phyloP scores from a whole-genome alignment of 2,329 filamentous ascomycete genomes.

The Microcyclosporella mali region DNA sequence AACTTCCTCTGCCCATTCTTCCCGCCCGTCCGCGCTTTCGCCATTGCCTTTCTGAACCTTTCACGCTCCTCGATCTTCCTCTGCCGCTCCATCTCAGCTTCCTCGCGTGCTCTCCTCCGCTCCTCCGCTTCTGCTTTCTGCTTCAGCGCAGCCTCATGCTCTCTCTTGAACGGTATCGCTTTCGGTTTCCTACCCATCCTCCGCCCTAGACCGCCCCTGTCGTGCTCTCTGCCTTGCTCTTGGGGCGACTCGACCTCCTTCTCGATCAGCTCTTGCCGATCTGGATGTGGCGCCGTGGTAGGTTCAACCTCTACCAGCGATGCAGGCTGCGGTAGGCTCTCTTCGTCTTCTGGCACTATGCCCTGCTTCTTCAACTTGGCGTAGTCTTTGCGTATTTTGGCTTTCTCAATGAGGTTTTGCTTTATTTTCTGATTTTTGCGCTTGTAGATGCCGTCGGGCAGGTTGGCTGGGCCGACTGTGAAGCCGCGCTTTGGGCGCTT shows the following conservation, averaged over 20 bases:
- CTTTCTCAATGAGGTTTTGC: constrained; percentile 78
- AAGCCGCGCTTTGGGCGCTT: constrained; percentile 65
- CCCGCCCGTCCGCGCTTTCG: constrained; percentile 55
- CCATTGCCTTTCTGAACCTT: constrained; percentile 62
- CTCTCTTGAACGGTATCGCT: constrained; percentile 38
- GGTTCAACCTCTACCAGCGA: constrained; percentile 29
- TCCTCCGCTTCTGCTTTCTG: constrained; percentile 59
- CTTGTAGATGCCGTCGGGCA: constrained; percentile 82
- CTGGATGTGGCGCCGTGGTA: constrained; percentile 43
- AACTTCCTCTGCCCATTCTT: constrained; percentile 69
- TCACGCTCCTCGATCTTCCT: constrained; percentile 56
- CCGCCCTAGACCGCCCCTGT: not conserved
- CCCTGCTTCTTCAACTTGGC: constrained; percentile 70
- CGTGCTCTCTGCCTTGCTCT: constrained; percentile 6
- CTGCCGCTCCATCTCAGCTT: constrained; percentile 55
- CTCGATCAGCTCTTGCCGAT: constrained; percentile 30
- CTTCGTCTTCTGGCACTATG: constrained; percentile 21
- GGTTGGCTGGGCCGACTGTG: constrained; percentile 77
- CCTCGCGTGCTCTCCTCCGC: constrained; percentile 53
- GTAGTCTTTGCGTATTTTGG: constrained; percentile 88
- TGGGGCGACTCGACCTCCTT: constrained; percentile 15
- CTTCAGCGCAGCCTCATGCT: constrained; percentile 43
- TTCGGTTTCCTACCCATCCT: constrained; percentile 37
- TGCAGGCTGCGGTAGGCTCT: constrained; percentile 27
- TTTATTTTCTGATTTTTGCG: constrained; percentile 90